phyloP scores from a whole-genome alignment of 345 rosid species.

The Salix caprea region DNA sequence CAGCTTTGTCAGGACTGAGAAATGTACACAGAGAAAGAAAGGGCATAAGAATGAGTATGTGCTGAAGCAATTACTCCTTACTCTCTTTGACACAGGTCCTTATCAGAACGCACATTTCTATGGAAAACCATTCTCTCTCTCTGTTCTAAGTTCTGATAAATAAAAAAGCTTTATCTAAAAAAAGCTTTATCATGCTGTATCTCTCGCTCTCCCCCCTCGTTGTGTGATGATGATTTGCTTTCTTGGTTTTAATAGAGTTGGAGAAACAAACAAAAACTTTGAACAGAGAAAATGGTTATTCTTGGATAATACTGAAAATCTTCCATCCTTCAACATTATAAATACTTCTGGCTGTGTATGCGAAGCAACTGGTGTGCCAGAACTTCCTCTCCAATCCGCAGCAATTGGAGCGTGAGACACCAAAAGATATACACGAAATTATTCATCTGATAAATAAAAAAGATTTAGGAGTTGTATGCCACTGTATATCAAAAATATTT shows the following conservation, averaged over 20 bases:
- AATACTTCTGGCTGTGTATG: slow-evolving; percentile 7
- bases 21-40: slow-evolving; percentile 8
- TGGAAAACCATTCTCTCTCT: slow-evolving; percentile 6
- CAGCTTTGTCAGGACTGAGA: slow-evolving; percentile 13
- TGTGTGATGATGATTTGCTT: slow-evolving; percentile 19
- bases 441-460: too few relatives aligned
- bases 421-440: too few relatives aligned
- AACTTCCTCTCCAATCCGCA: background rate
- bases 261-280: slow-evolving; percentile 16
- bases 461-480: too few relatives aligned
- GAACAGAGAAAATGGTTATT: slow-evolving; percentile 20
- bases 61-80: slow-evolving; percentile 6
- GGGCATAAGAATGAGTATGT: background rate
- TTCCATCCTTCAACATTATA: background rate
- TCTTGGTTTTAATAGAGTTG: background rate
- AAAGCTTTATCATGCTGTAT: background rate
- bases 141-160: background rate
- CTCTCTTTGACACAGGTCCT: slow-evolving; percentile 29
- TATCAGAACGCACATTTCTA: slow-evolving; percentile 26
- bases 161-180: background rate
- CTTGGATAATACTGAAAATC: slow-evolving; percentile 25
- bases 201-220: background rate
- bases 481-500: too few relatives aligned
- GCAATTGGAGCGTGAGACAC: background rate
- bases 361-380: background rate